Evolutionary conservation across 148 eudicot genomes (phyloP).

Genomic region (Dianthus caryophyllus): DNA sequence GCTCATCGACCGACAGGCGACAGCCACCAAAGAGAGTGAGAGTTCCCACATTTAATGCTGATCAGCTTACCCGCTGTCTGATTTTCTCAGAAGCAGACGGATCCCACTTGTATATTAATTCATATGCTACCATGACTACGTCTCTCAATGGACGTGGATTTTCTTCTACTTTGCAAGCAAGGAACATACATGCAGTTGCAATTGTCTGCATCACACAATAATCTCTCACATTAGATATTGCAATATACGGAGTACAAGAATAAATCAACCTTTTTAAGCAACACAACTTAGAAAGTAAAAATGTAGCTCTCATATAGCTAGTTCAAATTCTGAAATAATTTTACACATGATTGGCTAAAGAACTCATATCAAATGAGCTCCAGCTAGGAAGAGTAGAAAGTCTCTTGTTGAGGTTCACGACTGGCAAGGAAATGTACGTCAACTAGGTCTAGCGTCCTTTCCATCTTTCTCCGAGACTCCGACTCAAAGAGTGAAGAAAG

Average conservation of each 20-base stretch:
- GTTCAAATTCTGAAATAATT: too few relatives aligned
- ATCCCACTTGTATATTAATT: constrained; percentile 58
- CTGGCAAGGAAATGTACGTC: too few relatives aligned
- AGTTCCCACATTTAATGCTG: constrained; percentile 2
- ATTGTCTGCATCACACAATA: constrained; percentile 42
- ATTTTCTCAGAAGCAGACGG: constrained; percentile 62
- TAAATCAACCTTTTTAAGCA: not conserved
- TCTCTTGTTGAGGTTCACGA: too few relatives aligned
- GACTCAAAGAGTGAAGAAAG: too few relatives aligned
- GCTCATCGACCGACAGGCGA: not conserved
- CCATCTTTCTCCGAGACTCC: too few relatives aligned
- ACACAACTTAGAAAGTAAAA: not conserved
- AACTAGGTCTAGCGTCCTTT: too few relatives aligned
- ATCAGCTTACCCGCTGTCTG: constrained; percentile 52
- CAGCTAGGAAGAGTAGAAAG: too few relatives aligned
- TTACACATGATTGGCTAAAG: not conserved
- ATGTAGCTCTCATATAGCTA: not conserved
- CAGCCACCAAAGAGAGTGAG: not conserved
- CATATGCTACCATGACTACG: constrained; percentile 58
- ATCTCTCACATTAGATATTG: constrained; percentile 1
- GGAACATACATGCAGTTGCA: constrained; percentile 66
- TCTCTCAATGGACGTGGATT: constrained; percentile 50
- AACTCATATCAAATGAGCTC: too few relatives aligned
- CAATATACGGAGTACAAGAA: not conserved
- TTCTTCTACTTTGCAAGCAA: constrained; percentile 72